Conservation (phyloP, 495 filamentous ascomycete species). For the Penicillium steckii region DNA sequence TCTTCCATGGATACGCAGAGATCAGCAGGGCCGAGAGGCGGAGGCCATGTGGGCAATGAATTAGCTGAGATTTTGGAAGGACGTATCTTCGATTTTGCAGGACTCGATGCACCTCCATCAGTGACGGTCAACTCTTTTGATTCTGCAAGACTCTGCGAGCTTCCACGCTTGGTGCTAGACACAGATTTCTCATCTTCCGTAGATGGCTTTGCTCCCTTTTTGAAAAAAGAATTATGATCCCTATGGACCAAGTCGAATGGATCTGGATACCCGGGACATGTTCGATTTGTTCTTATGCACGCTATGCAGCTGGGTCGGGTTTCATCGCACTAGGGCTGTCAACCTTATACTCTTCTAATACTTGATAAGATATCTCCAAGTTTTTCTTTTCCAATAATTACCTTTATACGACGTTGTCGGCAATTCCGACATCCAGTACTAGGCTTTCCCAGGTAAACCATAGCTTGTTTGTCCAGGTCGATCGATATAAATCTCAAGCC, state of each 20-base stretch:
- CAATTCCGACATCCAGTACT: slow-evolving; percentile 69
- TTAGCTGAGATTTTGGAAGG: not conserved
- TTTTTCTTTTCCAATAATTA: not conserved
- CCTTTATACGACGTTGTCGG: slow-evolving; percentile 63
- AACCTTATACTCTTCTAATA: not conserved
- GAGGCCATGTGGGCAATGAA: slow-evolving; percentile 1
- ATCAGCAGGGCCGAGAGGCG: slow-evolving; percentile 1
- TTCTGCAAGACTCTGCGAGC: not conserved
- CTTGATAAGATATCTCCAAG: not conserved
- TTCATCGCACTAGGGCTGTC: slow-evolving; percentile 47
- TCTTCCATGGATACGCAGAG: slow-evolving; percentile 31
- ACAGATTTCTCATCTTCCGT: not conserved
- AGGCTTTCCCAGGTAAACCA: slow-evolving; percentile 74
- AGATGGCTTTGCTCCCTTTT: not conserved
- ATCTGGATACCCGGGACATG: slow-evolving; percentile 63
- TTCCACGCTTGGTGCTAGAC: not conserved
- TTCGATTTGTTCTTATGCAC: slow-evolving; percentile 44
- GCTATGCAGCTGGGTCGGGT: slow-evolving; percentile 46
- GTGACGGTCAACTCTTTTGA: not conserved
- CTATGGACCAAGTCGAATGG: slow-evolving; percentile 68
- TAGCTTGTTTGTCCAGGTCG: slow-evolving; percentile 29
- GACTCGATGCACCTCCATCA: not conserved
- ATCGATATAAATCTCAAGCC: no score
- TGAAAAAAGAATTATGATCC: slow-evolving; percentile 60
- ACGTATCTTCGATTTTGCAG: not conserved